Evolutionary conservation across 352 stramenopile species (phyloP).

Genomic region (Phytophthora tentaculata): DNA sequence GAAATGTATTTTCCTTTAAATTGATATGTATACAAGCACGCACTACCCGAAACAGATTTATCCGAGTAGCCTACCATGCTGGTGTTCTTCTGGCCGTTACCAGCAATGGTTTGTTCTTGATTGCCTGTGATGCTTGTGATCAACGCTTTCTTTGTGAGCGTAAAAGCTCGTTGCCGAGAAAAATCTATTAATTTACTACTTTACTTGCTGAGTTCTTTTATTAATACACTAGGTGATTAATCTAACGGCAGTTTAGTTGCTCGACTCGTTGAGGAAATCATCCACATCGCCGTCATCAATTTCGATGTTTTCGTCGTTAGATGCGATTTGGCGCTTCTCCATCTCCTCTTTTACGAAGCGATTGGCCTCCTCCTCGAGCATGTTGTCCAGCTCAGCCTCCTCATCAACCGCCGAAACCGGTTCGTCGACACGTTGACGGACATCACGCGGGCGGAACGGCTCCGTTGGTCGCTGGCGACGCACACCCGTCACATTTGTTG

Average conservation of each 20-base stretch:
- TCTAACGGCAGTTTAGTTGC: conserved; percentile 18
- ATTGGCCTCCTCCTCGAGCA: conserved; percentile 71
- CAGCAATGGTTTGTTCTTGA: too few relatives aligned
- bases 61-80: too few relatives aligned
- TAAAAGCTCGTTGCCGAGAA: too few relatives aligned
- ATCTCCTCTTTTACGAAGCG: conserved; percentile 65
- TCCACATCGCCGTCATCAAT: conserved; percentile 74
- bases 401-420: conserved; percentile 15
- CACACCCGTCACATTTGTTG: conserved; percentile 41
- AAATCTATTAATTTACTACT: too few relatives aligned
- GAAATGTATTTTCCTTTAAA: too few relatives aligned
- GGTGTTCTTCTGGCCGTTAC: too few relatives aligned
- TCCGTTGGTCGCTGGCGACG: conserved; percentile 44
- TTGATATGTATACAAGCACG: too few relatives aligned
- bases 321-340: conserved; percentile 29
- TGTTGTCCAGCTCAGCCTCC: conserved; percentile 53
- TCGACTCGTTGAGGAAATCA: conserved; percentile 58
- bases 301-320: conserved; percentile 37
- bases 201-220: too few relatives aligned
- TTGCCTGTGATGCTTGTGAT: too few relatives aligned
- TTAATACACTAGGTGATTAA: too few relatives aligned
- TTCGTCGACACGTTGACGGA: conserved; percentile 63
- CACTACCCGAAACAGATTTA: too few relatives aligned
- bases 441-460: conserved; percentile 38
- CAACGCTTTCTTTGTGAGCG: too few relatives aligned